Conservation (phyloP, 805 yeast species). For the Candida sphagnicola region DNA sequence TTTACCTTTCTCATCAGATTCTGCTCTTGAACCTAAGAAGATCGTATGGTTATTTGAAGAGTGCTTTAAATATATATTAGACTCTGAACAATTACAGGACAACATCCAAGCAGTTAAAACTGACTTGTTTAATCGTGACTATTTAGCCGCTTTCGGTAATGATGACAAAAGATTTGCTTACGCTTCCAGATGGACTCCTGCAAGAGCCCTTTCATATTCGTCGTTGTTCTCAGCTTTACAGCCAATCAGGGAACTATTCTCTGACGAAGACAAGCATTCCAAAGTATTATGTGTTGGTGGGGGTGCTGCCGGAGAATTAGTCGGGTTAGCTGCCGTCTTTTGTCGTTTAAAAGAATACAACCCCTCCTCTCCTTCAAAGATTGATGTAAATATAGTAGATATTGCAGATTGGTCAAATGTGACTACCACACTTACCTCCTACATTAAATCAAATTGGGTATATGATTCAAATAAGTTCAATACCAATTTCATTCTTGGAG, state of each 20-base stretch:
- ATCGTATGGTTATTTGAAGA: slow-evolving; percentile 34
- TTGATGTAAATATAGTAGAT: slow-evolving; percentile 59
- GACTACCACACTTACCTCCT: slow-evolving; percentile 39
- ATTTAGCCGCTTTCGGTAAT: slow-evolving; percentile 61
- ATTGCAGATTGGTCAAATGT: slow-evolving; percentile 74
- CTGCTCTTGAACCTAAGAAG: slow-evolving; percentile 29
- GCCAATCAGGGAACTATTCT: slow-evolving; percentile 35
- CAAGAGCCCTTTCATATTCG: slow-evolving; percentile 71
- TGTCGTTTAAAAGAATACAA: slow-evolving; percentile 33
- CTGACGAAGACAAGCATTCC: slow-evolving; percentile 23
- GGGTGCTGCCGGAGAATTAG: slow-evolving; percentile 84
- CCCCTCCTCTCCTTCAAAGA: slow-evolving; percentile 26
- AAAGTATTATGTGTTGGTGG: slow-evolving; percentile 72
- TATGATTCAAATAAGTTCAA: slow-evolving; percentile 27
- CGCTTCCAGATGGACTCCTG: slow-evolving; percentile 82
- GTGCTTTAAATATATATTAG: slow-evolving; percentile 29
- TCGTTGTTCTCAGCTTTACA: slow-evolving; percentile 56
- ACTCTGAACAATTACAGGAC: slow-evolving; percentile 30
- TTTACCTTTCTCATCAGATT: slow-evolving; percentile 31
- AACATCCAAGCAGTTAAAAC: slow-evolving; percentile 68
- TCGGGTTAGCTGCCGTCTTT: slow-evolving; percentile 59
- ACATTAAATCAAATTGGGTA: slow-evolving; percentile 53
- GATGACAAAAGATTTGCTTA: slow-evolving; percentile 70
- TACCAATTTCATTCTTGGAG: slow-evolving; percentile 25
- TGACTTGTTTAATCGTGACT: slow-evolving; percentile 66